These are phyloP conservation scores for Komagataella pseudopastoris DNA, from an alignment of 805 yeast genomes.

Conservation along the genomic window DNA sequence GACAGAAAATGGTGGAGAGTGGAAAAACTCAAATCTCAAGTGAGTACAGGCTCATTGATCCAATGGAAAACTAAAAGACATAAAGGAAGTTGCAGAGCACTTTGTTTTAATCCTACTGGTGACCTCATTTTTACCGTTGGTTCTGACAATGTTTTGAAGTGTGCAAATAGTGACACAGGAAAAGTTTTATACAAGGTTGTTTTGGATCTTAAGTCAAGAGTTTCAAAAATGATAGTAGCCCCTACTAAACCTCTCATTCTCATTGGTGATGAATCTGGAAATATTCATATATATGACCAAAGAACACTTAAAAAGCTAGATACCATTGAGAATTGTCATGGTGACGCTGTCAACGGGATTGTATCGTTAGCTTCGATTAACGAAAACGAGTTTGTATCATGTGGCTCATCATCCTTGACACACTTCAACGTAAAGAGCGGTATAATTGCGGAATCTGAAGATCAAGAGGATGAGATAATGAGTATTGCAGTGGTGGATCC, in stretches of 20 bases:
- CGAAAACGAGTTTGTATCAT: constrained; percentile 63
- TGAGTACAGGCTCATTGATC: constrained; percentile 5
- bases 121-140: constrained; percentile 57
- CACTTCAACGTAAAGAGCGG: constrained; percentile 72
- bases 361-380: constrained; percentile 56
- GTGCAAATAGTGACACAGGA: constrained; percentile 60
- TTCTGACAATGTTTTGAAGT: constrained; percentile 65
- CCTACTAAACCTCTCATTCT: constrained; percentile 35
- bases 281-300: constrained; percentile 49
- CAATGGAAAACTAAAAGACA: constrained; percentile 85
- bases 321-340: constrained; percentile 44
- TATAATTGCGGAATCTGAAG: constrained; percentile 54
- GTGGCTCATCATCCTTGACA: constrained; percentile 73
- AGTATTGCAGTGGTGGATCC: constrained; percentile 58
- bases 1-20: constrained; percentile 34
- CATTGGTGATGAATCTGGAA: constrained; percentile 60
- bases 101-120: constrained; percentile 54
- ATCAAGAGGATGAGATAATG: constrained; percentile 88
- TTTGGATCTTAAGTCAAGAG: constrained; percentile 5
- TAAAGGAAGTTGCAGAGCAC: constrained; percentile 72
- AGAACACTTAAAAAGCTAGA: constrained; percentile 35
- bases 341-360: constrained; percentile 68
- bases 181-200: constrained; percentile 48
- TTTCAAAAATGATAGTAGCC: constrained; percentile 30
- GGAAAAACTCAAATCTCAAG: constrained; percentile 11